Conservation (phyloP, 108 stramenopile species). For the Cyclotella atomus region DNA sequence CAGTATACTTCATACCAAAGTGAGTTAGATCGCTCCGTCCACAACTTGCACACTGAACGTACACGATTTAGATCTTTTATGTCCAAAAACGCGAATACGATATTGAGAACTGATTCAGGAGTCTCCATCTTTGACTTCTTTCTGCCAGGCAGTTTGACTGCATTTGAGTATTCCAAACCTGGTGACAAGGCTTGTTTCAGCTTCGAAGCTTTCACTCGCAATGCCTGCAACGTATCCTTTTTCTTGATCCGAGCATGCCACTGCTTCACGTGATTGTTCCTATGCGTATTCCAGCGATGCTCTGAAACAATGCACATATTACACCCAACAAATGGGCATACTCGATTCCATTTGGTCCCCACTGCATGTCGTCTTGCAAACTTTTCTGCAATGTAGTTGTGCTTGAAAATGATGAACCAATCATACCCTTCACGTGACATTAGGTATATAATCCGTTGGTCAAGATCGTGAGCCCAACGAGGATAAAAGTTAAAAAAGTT, state of each 20-base stretch:
- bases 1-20: slow-evolving; percentile 39
- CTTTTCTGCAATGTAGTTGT: slow-evolving; percentile 30
- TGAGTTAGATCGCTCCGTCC: slow-evolving; percentile 20
- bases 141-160: background rate
- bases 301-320: background rate
- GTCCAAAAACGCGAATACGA: slow-evolving; percentile 46
- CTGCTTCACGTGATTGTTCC: slow-evolving; percentile 7
- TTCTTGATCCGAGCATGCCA: slow-evolving; percentile 6
- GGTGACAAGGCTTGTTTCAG: background rate
- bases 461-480: background rate
- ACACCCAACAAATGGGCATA: slow-evolving; percentile 29
- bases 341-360: background rate
- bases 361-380: background rate
- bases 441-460: slow-evolving; percentile 10
- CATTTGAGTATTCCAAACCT: slow-evolving; percentile 2
- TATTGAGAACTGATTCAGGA: slow-evolving; percentile 16
- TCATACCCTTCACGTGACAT: slow-evolving; percentile 19
- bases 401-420: slow-evolving; percentile 41
- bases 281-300: background rate
- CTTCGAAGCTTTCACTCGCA: background rate
- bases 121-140: background rate
- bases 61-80: slow-evolving; percentile 30
- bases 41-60: slow-evolving; percentile 42
- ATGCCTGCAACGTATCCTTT: background rate
- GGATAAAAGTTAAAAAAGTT: background rate